phyloP scores from a whole-genome alignment of 805 yeast species.

The Kazachstania bromeliacearum region DNA sequence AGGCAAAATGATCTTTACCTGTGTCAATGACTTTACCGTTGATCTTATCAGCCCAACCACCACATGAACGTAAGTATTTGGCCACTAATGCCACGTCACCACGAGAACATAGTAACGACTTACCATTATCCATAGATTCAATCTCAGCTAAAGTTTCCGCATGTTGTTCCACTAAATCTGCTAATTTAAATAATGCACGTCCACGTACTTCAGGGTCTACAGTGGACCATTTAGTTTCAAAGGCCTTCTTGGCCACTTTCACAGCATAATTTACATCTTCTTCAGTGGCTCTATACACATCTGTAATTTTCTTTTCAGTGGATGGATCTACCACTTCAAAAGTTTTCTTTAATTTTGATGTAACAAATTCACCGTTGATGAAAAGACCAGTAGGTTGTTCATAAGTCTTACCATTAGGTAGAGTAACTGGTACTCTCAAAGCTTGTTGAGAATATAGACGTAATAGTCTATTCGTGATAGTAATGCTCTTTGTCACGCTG shows the following conservation, averaged over 20 bases:
- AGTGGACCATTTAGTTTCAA: conserved; percentile 65
- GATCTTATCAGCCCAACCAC: conserved; percentile 87
- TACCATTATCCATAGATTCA: conserved; percentile 87
- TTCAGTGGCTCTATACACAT: conserved; percentile 63
- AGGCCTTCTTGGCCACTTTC: conserved; percentile 73
- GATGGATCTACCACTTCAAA: conserved; percentile 59
- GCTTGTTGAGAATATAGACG: conserved; percentile 33
- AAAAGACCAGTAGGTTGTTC: conserved; percentile 78
- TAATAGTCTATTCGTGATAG: conserved; percentile 5
- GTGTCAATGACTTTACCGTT: conserved; percentile 70
- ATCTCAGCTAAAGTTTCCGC: conserved; percentile 65
- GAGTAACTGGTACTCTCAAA: conserved; percentile 39
- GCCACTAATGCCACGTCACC: conserved; percentile 69
- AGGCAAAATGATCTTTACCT: conserved; percentile 62
- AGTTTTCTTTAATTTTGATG: conserved; percentile 49
- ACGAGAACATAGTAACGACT: conserved; percentile 58
- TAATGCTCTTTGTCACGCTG: conserved; percentile 1
- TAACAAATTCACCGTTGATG: conserved; percentile 69
- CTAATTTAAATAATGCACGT: conserved; percentile 54
- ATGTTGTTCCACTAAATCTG: conserved; percentile 66
- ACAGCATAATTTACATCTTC: conserved; percentile 84
- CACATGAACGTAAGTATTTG: conserved; percentile 69
- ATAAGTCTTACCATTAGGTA: conserved; percentile 68
- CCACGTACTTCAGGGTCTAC: conserved; percentile 64
- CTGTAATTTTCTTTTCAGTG: conserved; percentile 61